Base-by-base conservation (phyloP, 352 stramenopile species). In the Globisporangium polare region DNA sequence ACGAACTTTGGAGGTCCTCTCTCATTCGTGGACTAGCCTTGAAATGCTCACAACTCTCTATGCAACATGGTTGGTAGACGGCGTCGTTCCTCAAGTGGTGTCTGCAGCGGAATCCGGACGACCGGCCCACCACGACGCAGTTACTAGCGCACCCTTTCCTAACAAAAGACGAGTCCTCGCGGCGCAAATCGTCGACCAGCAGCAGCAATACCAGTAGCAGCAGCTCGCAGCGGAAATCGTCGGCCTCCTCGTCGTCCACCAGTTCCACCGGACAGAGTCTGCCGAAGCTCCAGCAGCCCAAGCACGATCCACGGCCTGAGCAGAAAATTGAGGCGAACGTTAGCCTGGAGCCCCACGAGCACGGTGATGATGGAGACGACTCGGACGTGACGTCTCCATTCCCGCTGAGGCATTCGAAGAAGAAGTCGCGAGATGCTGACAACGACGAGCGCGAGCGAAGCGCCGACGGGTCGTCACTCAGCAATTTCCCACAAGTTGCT, bases 81-180 rank as follows among this genome's bases (percentile, higher is more conserved):
- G 58, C 67, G 5, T 78, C 69, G 1, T 93, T 93, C 58, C 59
- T 93, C 15, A 62, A 72, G 13, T 60, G 72, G 37, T 93, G 83
- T 54, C 66, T 93, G 9, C 83, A 90, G 35, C 81, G 83, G 10
- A 77, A 88, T 49, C 81, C 83, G 22, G 66, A 66, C 18, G 69
- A 96, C 20, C 80, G 97, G 45, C 91, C 94, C 5, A 92, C 75
- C 18, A 89, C 95, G 5, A 74, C 60, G 20, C 81, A 97, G 56
- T 74, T 99, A n/a, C 71, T 99, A 0, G 63, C 77, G 3, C 90
- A 98, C 63, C 78, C 82, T 5, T 99, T 99, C 68, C 62, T 99
- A 8, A 68, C 68, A 58, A 63, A 26, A 49, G 64, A 61, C 26
- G 18, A 47, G 5, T 24, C 54, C 20, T 37, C 24, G 29, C 42